Percentiles rank a stretch among this genome's conserved stretches.
Evolutionary conservation across 805 yeast genomes (phyloP).

Genomic region (Torulaspora indica): DNA sequence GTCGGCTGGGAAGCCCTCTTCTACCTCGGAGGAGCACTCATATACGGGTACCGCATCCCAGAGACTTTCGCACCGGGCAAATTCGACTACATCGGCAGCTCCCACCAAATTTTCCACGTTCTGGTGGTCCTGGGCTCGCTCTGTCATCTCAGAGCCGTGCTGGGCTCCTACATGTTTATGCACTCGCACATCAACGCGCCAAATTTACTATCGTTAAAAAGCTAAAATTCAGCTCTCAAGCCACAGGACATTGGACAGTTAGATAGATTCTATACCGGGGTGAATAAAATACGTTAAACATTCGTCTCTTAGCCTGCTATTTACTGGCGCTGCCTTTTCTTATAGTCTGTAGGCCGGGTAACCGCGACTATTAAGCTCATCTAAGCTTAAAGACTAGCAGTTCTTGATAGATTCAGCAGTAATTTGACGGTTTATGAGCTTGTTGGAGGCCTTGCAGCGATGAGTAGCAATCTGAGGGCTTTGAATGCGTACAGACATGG

Average conservation of each 20-base stretch:
- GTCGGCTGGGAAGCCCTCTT: slow-evolving; percentile 65
- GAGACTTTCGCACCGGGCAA: slow-evolving; percentile 59
- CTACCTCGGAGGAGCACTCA: slow-evolving; percentile 70
- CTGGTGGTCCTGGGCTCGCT: slow-evolving; percentile 72
- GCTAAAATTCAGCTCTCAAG: neutral
- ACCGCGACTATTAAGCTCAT: no score
- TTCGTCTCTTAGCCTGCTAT: no score
- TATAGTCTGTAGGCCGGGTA: no score
- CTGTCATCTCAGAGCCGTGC: slow-evolving; percentile 67
- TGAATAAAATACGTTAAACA: neutral
- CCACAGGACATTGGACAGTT: neutral
- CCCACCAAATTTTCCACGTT: slow-evolving; percentile 81
- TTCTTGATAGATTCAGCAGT: neutral
- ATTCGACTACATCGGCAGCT: slow-evolving; percentile 67
- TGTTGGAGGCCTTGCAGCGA: neutral
- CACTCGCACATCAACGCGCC: slow-evolving; percentile 31
- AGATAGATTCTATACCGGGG: neutral
- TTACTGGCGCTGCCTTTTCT: neutral
- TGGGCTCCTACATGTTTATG: slow-evolving; percentile 47
- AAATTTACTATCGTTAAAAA: slow-evolving; percentile 17
- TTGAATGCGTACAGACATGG: slow-evolving; percentile 60
- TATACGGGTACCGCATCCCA: slow-evolving; percentile 78
- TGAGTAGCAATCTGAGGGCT: slow-evolving; percentile 25
- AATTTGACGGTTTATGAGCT: neutral
- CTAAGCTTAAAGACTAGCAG: no score